A percentile compares a stretch with the other conserved stretches of the same genome.
Evolutionary conservation across 73 alveolate species (phyloP).

Genomic region (Stentor roeselii): DNA sequence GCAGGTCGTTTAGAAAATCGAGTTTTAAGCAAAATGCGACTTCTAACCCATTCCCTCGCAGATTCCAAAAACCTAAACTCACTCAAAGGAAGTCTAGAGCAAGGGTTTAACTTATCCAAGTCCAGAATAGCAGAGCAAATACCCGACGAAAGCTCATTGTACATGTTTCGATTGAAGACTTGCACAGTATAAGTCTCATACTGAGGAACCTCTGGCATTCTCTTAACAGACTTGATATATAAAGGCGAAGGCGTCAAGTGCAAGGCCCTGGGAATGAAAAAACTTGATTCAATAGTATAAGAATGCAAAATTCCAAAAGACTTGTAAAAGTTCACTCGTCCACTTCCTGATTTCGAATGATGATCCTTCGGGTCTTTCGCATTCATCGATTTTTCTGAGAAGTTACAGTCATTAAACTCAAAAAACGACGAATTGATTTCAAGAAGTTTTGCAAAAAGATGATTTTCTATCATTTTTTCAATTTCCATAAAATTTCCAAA

Average conservation of each 20-base stretch:
- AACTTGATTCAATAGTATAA: slow-evolving; percentile 69
- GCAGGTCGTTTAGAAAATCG: no score
- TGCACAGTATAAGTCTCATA: neutral
- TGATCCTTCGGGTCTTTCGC: slow-evolving; percentile 49
- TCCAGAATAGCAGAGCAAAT: slow-evolving; percentile 19
- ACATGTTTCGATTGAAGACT: neutral
- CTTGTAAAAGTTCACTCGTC: slow-evolving; percentile 66
- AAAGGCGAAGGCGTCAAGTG: neutral
- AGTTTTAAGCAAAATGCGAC: no score
- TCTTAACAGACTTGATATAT: neutral
- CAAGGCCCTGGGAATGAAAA: slow-evolving; percentile 22
- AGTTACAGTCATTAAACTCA: slow-evolving; percentile 53
- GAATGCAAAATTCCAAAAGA: slow-evolving; percentile 52
- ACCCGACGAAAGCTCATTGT: slow-evolving; percentile 28
- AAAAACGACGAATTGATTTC: slow-evolving; percentile 51
- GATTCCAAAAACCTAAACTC: slow-evolving; percentile 26
- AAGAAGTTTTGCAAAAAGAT: slow-evolving; percentile 57
- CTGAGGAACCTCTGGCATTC: neutral
- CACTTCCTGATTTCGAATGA: slow-evolving; percentile 59
- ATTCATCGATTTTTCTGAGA: slow-evolving; percentile 58
- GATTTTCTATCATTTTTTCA: slow-evolving; percentile 62
- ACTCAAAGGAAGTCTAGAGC: slow-evolving; percentile 29
- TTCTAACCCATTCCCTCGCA: neutral
- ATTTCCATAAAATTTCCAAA: slow-evolving; percentile 42
- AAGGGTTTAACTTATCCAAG: slow-evolving; percentile 18